Conservation (phyloP, 2,329 filamentous ascomycete species). For the Trichoderma sp. region DNA sequence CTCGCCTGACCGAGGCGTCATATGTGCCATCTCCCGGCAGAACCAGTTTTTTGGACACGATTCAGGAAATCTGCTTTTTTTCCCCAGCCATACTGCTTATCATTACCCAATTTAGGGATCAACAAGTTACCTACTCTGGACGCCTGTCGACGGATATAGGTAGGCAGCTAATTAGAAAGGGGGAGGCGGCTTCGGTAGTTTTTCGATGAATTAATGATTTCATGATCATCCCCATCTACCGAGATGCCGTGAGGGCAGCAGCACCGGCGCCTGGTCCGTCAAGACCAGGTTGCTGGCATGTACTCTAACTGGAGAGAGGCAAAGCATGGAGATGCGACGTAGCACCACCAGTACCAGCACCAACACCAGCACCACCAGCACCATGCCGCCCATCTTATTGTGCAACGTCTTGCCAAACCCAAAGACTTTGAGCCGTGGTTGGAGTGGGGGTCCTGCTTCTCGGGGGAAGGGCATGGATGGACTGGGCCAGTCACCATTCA, state of each 20-base stretch:
- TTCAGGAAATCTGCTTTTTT: neutral
- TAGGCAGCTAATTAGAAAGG: neutral
- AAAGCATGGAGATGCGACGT: slow-evolving; percentile 14
- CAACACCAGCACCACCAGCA: neutral
- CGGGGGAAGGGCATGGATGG: slow-evolving; percentile 13
- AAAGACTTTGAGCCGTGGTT: slow-evolving; percentile 2
- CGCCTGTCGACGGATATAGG: neutral
- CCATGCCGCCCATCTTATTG: neutral
- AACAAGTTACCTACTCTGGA: slow-evolving; percentile 4
- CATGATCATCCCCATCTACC: slow-evolving; percentile 22
- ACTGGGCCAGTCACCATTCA: slow-evolving; percentile 12
- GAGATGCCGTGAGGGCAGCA: neutral
- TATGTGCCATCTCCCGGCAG: neutral
- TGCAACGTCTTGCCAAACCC: slow-evolving; percentile 8
- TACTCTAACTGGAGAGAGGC: slow-evolving; percentile 13
- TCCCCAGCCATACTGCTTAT: neutral
- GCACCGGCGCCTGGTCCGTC: neutral
- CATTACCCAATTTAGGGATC: neutral
- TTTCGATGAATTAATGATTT: slow-evolving; percentile 16
- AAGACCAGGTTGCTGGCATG: neutral
- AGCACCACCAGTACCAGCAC: neutral
- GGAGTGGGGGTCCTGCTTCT: slow-evolving; percentile 20
- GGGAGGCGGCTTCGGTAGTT: slow-evolving; percentile 15
- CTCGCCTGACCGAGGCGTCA: slow-evolving; percentile 5
- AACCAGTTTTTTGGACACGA: neutral